Percentiles rank a stretch among this genome's conserved stretches.
Evolutionary conservation across 371 early-diverging fungal species (phyloP).

Genomic region (Actinomucor elegans): DNA sequence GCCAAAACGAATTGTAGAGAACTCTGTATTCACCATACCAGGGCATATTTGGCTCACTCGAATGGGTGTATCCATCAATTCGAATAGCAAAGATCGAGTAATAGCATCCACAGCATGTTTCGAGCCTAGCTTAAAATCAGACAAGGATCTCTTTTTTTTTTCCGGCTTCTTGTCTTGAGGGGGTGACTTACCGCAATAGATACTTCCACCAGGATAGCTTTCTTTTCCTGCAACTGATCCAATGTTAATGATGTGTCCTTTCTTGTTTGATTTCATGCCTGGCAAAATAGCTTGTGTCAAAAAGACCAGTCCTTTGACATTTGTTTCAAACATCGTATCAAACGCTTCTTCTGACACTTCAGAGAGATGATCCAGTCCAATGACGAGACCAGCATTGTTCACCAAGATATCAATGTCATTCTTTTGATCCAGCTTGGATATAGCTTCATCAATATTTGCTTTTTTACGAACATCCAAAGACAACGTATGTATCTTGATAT

Average conservation of each 20-base stretch:
- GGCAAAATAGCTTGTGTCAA: constrained; percentile 82
- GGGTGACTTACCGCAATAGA: constrained; percentile 73
- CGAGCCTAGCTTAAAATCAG: constrained; percentile 18
- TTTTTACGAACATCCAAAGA: constrained; percentile 67
- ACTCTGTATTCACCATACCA: constrained; percentile 91
- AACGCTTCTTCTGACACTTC: constrained; percentile 63
- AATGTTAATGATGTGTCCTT: constrained; percentile 89
- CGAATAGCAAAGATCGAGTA: constrained; percentile 71
- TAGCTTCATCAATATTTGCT: constrained; percentile 50
- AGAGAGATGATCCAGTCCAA: constrained; percentile 70
- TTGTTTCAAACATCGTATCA: constrained; percentile 88
- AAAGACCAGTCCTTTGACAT: constrained; percentile 83
- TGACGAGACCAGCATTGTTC: constrained; percentile 1
- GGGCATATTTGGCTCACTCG: constrained; percentile 76
- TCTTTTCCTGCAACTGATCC: constrained; percentile 76
- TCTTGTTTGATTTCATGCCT: constrained; percentile 68
- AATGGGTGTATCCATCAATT: constrained; percentile 77
- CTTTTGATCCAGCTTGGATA: constrained; percentile 52
- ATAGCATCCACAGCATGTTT: constrained; percentile 91
- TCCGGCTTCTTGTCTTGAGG: not conserved
- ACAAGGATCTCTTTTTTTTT: not conserved
- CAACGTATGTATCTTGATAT: constrained; percentile 57
- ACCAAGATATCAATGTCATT: constrained; percentile 35
- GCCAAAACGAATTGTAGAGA: constrained; percentile 80
- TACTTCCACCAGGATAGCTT: constrained; percentile 72